Evolutionary conservation across 2,329 filamentous ascomycete species (phyloP).

Genomic region (Colletotrichum costaricense): DNA sequence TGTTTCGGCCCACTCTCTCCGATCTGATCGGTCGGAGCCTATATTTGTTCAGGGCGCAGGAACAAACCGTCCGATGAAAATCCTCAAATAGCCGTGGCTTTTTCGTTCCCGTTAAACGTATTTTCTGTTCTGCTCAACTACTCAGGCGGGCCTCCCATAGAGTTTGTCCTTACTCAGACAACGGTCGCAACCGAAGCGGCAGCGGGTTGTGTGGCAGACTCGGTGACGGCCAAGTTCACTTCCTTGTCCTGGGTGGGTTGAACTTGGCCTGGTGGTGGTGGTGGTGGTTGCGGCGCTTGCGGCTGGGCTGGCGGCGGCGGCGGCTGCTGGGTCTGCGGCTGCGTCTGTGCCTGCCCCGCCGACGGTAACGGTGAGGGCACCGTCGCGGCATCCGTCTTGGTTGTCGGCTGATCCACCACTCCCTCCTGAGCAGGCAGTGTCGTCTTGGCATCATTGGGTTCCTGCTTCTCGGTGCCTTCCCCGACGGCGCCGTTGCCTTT

Average conservation of each 20-base stretch:
- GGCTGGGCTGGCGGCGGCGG: background rate
- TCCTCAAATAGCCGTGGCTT: background rate
- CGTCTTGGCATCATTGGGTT: conserved; percentile 26
- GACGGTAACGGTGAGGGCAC: conserved; percentile 18
- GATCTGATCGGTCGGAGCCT: conserved; percentile 30
- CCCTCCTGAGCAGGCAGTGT: conserved; percentile 7
- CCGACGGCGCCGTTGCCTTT: conserved; percentile 24
- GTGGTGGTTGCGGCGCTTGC: background rate
- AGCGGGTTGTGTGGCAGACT: background rate
- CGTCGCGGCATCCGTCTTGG: background rate
- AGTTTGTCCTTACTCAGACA: conserved; percentile 21
- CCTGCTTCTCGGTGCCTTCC: conserved; percentile 35
- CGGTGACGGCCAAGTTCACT: conserved; percentile 19
- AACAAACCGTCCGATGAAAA: background rate
- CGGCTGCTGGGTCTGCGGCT: background rate
- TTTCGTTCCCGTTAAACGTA: background rate
- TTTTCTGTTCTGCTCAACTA: background rate
- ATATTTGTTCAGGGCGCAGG: background rate
- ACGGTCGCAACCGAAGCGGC: conserved; percentile 10
- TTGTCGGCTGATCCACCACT: background rate
- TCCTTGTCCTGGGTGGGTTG: conserved; percentile 3
- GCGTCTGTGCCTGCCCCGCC: conserved; percentile 1
- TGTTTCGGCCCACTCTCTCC: conserved; percentile 22
- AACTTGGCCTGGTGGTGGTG: background rate
- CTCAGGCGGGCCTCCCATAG: background rate